Conservation (phyloP, 129 eudicot species). For the Arctium lappa region DNA sequence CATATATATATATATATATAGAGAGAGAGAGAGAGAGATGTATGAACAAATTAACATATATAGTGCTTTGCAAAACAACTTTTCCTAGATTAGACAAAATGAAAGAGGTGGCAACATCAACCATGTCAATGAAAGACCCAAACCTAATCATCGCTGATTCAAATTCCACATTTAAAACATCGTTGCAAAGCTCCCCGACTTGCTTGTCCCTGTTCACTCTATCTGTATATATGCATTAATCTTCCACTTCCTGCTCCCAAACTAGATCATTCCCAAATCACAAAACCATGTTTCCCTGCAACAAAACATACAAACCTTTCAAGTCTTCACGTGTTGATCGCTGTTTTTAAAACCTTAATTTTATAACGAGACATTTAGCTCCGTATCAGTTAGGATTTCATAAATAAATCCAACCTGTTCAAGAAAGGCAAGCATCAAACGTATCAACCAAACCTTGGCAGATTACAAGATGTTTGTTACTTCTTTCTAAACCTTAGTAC, state of each 20-base stretch:
- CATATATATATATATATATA: too few relatives aligned
- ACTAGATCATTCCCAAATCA: not conserved
- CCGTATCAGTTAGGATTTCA: not conserved
- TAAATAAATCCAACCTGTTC: not conserved
- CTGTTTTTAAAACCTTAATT: not conserved
- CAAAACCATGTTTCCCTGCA: constrained; percentile 5
- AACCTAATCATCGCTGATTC: constrained; percentile 15
- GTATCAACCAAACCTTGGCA: not conserved
- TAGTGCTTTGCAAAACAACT: constrained; percentile 11
- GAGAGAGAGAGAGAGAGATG: not conserved
- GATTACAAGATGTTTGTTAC: not conserved
- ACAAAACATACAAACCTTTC: constrained; percentile 5
- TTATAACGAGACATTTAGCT: not conserved
- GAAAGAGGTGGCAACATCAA: constrained; percentile 3
- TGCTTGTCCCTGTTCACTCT: not conserved
- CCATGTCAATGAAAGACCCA: not conserved
- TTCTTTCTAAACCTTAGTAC: constrained; percentile 6
- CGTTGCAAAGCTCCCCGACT: constrained; percentile 7
- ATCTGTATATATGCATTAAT: not conserved
- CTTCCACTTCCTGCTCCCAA: constrained; percentile 17
- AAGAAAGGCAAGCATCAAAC: not conserved
- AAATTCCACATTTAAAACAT: constrained; percentile 7
- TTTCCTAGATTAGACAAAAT: constrained; percentile 19
- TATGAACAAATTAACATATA: not conserved
- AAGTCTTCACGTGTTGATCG: not conserved